These are phyloP conservation scores for Xerocomus nothofagi DNA, from an alignment of 1,284 basidiomycete species.

Conservation along the genomic window DNA sequence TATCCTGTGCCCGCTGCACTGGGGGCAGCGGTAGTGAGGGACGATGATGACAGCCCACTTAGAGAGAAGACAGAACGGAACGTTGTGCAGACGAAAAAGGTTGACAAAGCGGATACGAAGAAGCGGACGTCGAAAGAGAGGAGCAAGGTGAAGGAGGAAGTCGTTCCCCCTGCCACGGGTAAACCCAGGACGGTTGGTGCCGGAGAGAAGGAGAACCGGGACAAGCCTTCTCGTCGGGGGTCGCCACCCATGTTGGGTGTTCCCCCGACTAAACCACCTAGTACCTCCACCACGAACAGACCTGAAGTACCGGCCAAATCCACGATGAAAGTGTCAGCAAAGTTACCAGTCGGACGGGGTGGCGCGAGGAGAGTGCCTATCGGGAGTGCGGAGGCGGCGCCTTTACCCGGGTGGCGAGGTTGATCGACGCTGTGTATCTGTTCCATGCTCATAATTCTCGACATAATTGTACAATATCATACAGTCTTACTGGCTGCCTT, in stretches of 20 bases:
- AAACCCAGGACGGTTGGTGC: slow-evolving; percentile 30
- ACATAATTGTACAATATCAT: slow-evolving; percentile 23
- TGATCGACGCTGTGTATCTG: slow-evolving; percentile 31
- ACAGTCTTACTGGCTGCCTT: background rate
- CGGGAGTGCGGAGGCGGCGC: slow-evolving; percentile 56
- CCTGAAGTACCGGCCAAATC: slow-evolving; percentile 16
- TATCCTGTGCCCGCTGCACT: background rate
- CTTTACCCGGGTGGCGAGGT: slow-evolving; percentile 36
- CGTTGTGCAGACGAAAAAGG: slow-evolving; percentile 15
- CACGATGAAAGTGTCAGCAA: slow-evolving; percentile 22
- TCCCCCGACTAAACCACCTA: slow-evolving; percentile 14
- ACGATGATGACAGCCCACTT: slow-evolving; percentile 38
- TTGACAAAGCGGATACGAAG: slow-evolving; percentile 30
- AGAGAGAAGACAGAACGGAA: slow-evolving; percentile 42
- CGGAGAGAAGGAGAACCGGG: slow-evolving; percentile 36
- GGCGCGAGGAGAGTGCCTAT: slow-evolving; percentile 58
- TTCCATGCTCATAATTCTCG: slow-evolving; percentile 13
- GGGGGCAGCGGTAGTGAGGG: background rate
- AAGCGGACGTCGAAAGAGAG: slow-evolving; percentile 42
- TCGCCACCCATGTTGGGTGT: slow-evolving; percentile 13
- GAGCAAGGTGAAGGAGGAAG: slow-evolving; percentile 37
- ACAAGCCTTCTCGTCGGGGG: slow-evolving; percentile 26
- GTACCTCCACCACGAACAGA: slow-evolving; percentile 21
- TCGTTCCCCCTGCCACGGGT: slow-evolving; percentile 4
- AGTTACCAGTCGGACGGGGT: slow-evolving; percentile 36